Base-by-base conservation (phyloP, 2,329 filamentous ascomycete genomes). In the Clonostachys rosea region DNA sequence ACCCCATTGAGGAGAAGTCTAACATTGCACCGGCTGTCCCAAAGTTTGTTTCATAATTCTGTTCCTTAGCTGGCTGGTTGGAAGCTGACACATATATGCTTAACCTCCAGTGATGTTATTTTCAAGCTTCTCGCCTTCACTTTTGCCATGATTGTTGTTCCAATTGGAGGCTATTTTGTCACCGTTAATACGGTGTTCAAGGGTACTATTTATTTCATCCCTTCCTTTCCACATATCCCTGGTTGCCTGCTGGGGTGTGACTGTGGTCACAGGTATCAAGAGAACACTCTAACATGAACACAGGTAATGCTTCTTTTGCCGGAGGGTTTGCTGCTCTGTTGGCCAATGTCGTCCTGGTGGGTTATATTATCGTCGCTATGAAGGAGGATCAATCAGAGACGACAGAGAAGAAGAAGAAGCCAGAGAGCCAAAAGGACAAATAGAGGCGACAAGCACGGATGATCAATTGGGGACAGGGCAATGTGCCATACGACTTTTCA, bases 361-460 rank as follows among this genome's bases (percentile, higher is more conserved):
- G 79, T n/a, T 99, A 97, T 66, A 82, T 97, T 40, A 71, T 96
- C 48, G 89, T 96, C 17, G 94, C 94, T 5, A 91, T 96, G 79
- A 84, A 79, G 51, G 94, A 99, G 65, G 94, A 97, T 60, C 71
- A 79, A 55, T 69, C 70, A 3, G 75, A 78, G 16, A 67, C 69
- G 53, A 51, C 60, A 35, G 72, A 73, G 50, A 72, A 71, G 39
- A 56, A 58, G 51, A 56, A 58, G 51, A 69, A 69, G 56, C 59
- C 60, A 39, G 69, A 74, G 46, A 63, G 58, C 45, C 81, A 79
- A 65, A 81, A 81, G 60, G 66, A 73, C 18, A 48, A 37, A 42
- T 47, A 47, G 30, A 30, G 24, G 24, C 24, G 24, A 30, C 9
- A 9, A 30, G 9, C 9, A 30, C 3, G 24, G 8, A 30, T 30